phyloP scores from a whole-genome alignment of 1,284 basidiomycete species.

The Psilocybe mexicana region DNA sequence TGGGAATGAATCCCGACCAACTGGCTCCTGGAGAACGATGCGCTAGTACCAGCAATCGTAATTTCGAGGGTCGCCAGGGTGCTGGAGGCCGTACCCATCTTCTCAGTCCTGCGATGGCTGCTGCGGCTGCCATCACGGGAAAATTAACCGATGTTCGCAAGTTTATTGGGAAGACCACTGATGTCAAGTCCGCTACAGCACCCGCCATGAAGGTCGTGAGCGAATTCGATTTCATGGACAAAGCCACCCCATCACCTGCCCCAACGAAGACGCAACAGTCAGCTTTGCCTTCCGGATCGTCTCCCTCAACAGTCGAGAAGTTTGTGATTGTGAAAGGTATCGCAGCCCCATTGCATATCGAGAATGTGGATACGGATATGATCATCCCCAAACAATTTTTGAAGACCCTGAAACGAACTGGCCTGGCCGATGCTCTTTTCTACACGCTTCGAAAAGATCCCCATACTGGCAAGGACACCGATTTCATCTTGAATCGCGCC shows the following conservation, averaged over 20 bases:
- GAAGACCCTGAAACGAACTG: constrained; percentile 93
- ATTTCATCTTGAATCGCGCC: constrained; percentile 88
- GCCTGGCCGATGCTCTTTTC: constrained; percentile 89
- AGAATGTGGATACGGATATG: constrained; percentile 97
- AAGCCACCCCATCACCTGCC: constrained; percentile 68
- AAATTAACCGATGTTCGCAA: constrained; percentile 89
- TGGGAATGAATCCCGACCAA: constrained; percentile 98
- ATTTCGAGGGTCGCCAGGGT: constrained; percentile 94
- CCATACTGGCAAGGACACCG: constrained; percentile 76
- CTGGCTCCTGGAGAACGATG: constrained; percentile 89
- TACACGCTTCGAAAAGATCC: constrained; percentile 82
- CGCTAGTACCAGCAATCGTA: constrained; percentile 95
- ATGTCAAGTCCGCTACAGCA: constrained; percentile 44
- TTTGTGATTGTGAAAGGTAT: constrained; percentile 85
- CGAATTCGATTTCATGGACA: constrained; percentile 76
- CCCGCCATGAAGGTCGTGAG: constrained; percentile 68
- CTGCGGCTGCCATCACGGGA: constrained; percentile 90
- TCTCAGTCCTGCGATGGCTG: constrained; percentile 94
- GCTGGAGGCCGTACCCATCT: constrained; percentile 92
- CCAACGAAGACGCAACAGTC: constrained; percentile 42
- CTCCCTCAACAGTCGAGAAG: constrained; percentile 69
- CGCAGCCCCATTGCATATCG: constrained; percentile 86
- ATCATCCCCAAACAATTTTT: constrained; percentile 97
- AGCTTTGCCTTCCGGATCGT: constrained; percentile 46
- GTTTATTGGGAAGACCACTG: constrained; percentile 57